phyloP scores from a whole-genome alignment of 768 basidiomycete species.

The Coprinellus micaceus region DNA sequence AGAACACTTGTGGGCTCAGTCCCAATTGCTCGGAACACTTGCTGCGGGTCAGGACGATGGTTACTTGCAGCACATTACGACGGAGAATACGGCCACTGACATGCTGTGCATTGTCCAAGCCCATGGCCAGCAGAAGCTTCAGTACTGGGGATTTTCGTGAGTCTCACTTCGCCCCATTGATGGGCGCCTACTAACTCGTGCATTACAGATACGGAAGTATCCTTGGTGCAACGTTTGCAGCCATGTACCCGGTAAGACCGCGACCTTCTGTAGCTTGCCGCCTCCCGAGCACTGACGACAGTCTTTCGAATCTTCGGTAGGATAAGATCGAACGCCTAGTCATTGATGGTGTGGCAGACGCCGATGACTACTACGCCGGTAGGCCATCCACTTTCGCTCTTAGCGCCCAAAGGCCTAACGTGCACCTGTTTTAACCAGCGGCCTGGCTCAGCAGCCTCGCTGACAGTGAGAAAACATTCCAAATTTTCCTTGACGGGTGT shows the following conservation, averaged over 20 bases:
- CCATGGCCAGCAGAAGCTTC: constrained; percentile 27
- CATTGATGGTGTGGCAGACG: constrained; percentile 38
- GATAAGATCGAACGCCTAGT: constrained; percentile 37
- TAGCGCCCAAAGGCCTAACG: background rate
- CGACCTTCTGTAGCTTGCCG: too few species aligned
- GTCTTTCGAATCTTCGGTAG: constrained; percentile 20
- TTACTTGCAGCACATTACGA: constrained; percentile 29
- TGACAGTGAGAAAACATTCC: constrained; percentile 34
- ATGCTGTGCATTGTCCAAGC: constrained; percentile 34
- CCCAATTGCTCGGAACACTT: constrained; percentile 27
- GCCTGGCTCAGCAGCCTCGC: constrained; percentile 33
- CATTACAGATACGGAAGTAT: constrained; percentile 18
- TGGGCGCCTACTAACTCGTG: too few species aligned
- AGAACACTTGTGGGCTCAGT: constrained; percentile 28
- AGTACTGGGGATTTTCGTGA: constrained; percentile 34
- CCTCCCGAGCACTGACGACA: too few species aligned
- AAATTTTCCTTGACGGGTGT: constrained; percentile 35
- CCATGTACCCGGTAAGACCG: constrained; percentile 19
- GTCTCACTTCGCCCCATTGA: too few species aligned
- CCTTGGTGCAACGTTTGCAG: constrained; percentile 19
- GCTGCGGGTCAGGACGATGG: constrained; percentile 28
- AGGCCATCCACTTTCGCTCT: constrained; percentile 1
- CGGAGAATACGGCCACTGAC: constrained; percentile 33
- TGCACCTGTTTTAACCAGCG: constrained; percentile 12
- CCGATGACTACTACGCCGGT: constrained; percentile 37